Base-by-base conservation (phyloP, 768 basidiomycete genomes). In the Boletus sp. region DNA sequence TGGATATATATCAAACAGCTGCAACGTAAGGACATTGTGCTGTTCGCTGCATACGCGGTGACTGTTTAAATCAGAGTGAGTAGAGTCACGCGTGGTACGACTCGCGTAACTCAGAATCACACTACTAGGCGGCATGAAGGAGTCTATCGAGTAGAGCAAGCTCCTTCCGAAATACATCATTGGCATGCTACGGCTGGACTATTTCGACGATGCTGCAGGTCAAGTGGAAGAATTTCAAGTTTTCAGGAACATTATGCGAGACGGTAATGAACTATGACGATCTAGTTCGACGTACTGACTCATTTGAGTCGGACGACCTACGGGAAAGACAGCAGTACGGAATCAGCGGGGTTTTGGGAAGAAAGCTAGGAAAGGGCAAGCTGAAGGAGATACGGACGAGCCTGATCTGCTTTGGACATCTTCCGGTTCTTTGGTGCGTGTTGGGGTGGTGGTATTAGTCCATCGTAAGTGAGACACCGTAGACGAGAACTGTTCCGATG, bases 141-240 rank as follows among this genome's bases (percentile, higher is more conserved):
- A 56, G 17, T 28, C 40, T 5, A 30, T 67, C 32, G 52, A 45
- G 42, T 15, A 47, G 4, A 52, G 52, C 6, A 35, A 52, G 4
- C 39, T 36, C 20, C 47, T 62, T 37, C 54, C 63, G 10, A 54
- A 59, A 42, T 30, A 57, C 9, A 67, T 67, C 5, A 24, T 67
- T 12, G 50, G 50, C 15, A 67, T 67, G 66, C 47, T 65, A 20
- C 56, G 59, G 28, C 37, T 58, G 12, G 60, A 67, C 47, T 67
- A 56, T 44, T 67, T 67, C 20, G 63, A 67, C 6, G 66, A 67
- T 32, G 66, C 66, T 10, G 52, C 64, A 0, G 65, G 65, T 11
- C 47, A 4, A 18, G 50, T 67, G 2, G 65, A 67, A 45, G 65
- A 66, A 10, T 67, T 67, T 44, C 63, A 67, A 37, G 57, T 67